phyloP scores from a whole-genome alignment of 1,139 yeast species.

The Suhomyces panamericanus region DNA sequence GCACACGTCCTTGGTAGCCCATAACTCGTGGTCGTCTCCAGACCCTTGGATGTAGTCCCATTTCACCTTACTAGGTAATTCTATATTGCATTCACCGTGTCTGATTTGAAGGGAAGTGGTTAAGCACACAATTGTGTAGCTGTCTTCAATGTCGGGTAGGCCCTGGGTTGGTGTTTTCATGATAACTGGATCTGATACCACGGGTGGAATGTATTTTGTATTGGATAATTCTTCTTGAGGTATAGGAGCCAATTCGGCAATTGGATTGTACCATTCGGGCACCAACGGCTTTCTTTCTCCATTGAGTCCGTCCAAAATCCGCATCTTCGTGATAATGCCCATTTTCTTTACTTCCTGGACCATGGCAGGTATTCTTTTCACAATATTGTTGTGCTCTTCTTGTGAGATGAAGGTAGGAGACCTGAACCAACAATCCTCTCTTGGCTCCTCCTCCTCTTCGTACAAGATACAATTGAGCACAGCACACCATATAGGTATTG shows the following conservation, averaged over 20 bases:
- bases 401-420: constrained; percentile 40
- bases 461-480: constrained; percentile 60
- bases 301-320: constrained; percentile 28
- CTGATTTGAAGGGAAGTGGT: constrained; percentile 57
- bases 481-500: constrained; percentile 91
- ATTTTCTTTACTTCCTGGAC: constrained; percentile 43
- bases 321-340: constrained; percentile 36
- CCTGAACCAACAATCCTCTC: constrained; percentile 2
- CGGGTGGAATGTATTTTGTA: not conserved
- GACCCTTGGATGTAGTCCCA: constrained; percentile 80
- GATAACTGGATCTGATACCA: not conserved
- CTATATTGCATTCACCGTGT: constrained; percentile 7
- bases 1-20: constrained; percentile 56
- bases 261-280: constrained; percentile 68
- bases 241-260: not conserved
- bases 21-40: constrained; percentile 89
- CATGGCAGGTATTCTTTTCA: constrained; percentile 48
- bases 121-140: constrained; percentile 43
- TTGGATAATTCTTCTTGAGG: not conserved
- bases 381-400: constrained; percentile 60
- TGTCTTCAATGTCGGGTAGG: not conserved
- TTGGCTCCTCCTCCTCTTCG: constrained; percentile 18
- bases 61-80: constrained; percentile 8
- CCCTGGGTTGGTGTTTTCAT: not conserved
- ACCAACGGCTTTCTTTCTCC: constrained; percentile 48